phyloP scores from a whole-genome alignment of 2,329 filamentous ascomycete genomes.

The Clonostachys sp. region DNA sequence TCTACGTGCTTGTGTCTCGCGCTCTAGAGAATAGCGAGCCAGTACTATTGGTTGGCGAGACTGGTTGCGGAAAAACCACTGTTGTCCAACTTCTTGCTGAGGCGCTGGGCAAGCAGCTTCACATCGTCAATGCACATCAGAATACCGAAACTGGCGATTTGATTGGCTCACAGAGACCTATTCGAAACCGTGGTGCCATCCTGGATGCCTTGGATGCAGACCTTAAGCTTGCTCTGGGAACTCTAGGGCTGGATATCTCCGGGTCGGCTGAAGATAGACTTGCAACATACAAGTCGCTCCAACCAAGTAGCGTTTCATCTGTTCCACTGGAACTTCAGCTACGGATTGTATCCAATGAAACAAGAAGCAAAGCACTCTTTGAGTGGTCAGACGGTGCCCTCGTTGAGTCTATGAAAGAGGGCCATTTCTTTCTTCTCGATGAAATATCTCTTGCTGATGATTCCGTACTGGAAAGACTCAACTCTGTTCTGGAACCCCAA shows the following conservation, averaged over 20 bases:
- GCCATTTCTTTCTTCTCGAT: slow-evolving; percentile 88
- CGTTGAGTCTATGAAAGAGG: slow-evolving; percentile 87
- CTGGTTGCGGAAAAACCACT: slow-evolving; percentile 95
- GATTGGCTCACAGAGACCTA: slow-evolving; percentile 89
- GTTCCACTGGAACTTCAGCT: slow-evolving; percentile 43
- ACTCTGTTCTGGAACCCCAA: slow-evolving; percentile 90
- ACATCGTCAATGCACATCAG: slow-evolving; percentile 95
- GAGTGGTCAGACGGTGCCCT: slow-evolving; percentile 96
- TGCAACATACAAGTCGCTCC: slow-evolving; percentile 43
- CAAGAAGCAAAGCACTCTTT: slow-evolving; percentile 79
- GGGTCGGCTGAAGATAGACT: slow-evolving; percentile 52
- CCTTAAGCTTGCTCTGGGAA: slow-evolving; percentile 41
- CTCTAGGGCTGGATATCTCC: slow-evolving; percentile 30
- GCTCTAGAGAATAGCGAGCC: slow-evolving; percentile 90
- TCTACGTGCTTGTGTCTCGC: slow-evolving; percentile 84
- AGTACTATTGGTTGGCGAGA: slow-evolving; percentile 91
- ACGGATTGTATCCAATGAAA: slow-evolving; percentile 41
- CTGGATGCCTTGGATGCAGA: slow-evolving; percentile 61
- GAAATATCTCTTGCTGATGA: slow-evolving; percentile 98
- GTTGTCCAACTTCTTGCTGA: slow-evolving; percentile 90
- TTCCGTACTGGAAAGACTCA: slow-evolving; percentile 91
- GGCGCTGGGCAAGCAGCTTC: slow-evolving; percentile 68
- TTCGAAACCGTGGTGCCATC: slow-evolving; percentile 77
- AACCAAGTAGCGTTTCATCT: slow-evolving; percentile 39
- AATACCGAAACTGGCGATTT: slow-evolving; percentile 97